phyloP scores from a whole-genome alignment of 73 alveolate species.

The Urostyla sp. region DNA sequence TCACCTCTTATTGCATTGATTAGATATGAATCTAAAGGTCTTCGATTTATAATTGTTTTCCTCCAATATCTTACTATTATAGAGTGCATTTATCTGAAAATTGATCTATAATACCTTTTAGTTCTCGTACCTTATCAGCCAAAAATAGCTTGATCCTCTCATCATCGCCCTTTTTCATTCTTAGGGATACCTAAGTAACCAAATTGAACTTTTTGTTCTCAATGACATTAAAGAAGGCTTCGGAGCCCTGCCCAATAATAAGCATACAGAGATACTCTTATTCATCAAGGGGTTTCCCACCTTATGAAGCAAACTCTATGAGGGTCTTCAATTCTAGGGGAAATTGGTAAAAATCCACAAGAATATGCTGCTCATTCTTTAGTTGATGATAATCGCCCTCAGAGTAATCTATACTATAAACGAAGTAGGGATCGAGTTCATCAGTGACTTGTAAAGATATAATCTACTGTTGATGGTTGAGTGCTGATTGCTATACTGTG shows the following conservation, averaged over 20 bases:
- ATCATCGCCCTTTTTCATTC: slow-evolving; percentile 60
- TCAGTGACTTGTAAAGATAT: slow-evolving; percentile 63
- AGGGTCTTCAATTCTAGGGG: slow-evolving; percentile 41
- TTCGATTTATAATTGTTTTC: too few relatives aligned
- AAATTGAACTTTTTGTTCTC: slow-evolving; percentile 56
- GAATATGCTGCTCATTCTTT: slow-evolving; percentile 55
- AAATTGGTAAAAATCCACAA: slow-evolving; percentile 57
- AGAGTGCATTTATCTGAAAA: not conserved
- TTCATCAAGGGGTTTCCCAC: not conserved
- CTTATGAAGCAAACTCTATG: not conserved
- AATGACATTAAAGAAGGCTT: slow-evolving; percentile 38
- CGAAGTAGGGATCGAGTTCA: slow-evolving; percentile 72
- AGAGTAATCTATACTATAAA: slow-evolving; percentile 62
- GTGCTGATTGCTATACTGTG: not conserved
- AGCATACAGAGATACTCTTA: not conserved
- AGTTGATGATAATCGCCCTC: slow-evolving; percentile 68
- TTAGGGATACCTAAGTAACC: slow-evolving; percentile 18
- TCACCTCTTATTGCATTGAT: not conserved
- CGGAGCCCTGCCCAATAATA: slow-evolving; percentile 20
- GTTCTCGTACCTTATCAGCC: slow-evolving; percentile 61
- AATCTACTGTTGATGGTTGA: slow-evolving; percentile 33
- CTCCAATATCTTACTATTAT: not conserved
- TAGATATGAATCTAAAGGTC: not conserved
- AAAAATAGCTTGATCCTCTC: slow-evolving; percentile 59
- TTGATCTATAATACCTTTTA: not conserved